Base-by-base conservation (phyloP, 176 grass and related monocot species). In the Carex kokanica region DNA sequence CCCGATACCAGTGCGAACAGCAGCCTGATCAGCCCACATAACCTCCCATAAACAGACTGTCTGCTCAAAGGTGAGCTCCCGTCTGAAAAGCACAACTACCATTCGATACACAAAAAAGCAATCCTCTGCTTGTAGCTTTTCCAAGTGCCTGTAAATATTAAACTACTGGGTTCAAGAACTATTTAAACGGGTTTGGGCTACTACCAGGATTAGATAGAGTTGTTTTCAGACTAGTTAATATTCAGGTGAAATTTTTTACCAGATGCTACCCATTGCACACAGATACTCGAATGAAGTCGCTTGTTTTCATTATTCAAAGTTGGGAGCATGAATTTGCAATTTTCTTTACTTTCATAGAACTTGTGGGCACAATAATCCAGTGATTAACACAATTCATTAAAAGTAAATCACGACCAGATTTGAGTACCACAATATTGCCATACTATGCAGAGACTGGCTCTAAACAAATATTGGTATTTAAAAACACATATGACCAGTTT, bases 21-120 rank as follows among this genome's bases (percentile, higher is more conserved):
- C 92, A 8, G 95, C 92, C 79, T 98, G 95, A 57, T 98, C 95
- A 5, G 95, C 95, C 95, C 95, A 98, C 89, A 98, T 93, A 11
- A 94, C 95, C 82, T 98, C 95, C 95, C 95, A 98, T 25, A 98
- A 84, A 49, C 95, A 94, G 25, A 98, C 29, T 0, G 92, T 93
- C 84, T 98, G 95, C 87, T 93, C 92, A 45, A 98, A 98, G 9
- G 89, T 91, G 62, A 98, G 92, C 73, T 98, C 95, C 79, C 95
- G 92, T 78, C 95, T 88, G 78, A 98, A 98, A 66, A 98, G 85
- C 27, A 98, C 95, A 38, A 98, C 90, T 18, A 98, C 95, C 95
- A 98, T 98, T 86, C 95, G 92, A 81, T 98, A 98, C 32, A 98
- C 92, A 60, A 98, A 98, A 88, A 94, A 98, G 80, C 95, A 98